These are phyloP conservation scores for Calocybe cyanea DNA, from an alignment of 768 basidiomycete genomes.

Conservation along the genomic window DNA sequence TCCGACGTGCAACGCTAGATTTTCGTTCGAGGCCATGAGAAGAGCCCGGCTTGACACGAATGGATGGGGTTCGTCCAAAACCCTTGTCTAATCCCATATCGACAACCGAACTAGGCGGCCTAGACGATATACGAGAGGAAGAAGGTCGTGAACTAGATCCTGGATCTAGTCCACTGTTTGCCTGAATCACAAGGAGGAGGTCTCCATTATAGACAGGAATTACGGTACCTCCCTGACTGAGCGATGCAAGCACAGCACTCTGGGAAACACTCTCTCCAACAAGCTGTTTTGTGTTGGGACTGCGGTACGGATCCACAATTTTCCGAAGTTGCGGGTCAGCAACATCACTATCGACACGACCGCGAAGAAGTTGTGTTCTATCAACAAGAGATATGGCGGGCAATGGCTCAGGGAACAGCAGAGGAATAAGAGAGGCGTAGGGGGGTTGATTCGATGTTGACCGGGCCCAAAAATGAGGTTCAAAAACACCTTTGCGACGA, in stretches of 20 bases:
- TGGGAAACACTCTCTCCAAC: slow-evolving; percentile 28
- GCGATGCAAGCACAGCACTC: slow-evolving; percentile 31
- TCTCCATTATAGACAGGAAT: slow-evolving; percentile 77
- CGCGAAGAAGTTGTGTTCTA: slow-evolving; percentile 57
- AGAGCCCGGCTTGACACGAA: slow-evolving; percentile 71
- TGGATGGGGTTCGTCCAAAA: slow-evolving; percentile 63
- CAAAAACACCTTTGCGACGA: slow-evolving; percentile 68
- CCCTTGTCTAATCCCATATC: slow-evolving; percentile 41
- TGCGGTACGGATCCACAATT: slow-evolving; percentile 42
- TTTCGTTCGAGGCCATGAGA: slow-evolving; percentile 74
- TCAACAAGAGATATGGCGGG: slow-evolving; percentile 69
- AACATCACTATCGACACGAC: slow-evolving; percentile 66
- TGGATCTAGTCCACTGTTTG: slow-evolving; percentile 43
- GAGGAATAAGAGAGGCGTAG: slow-evolving; percentile 52
- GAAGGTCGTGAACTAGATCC: slow-evolving; percentile 48
- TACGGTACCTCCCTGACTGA: slow-evolving; percentile 59
- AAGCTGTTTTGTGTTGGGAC: slow-evolving; percentile 30
- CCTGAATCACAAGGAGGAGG: slow-evolving; percentile 64
- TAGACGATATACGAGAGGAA: slow-evolving; percentile 60
- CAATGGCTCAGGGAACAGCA: slow-evolving; percentile 74
- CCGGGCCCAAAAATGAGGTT: slow-evolving; percentile 72
- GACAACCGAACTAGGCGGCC: slow-evolving; percentile 64
- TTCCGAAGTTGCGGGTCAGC: slow-evolving; percentile 61
- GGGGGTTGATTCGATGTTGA: slow-evolving; percentile 30
- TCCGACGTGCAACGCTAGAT: slow-evolving; percentile 67